Evolutionary conservation across 2,329 filamentous ascomycete genomes (phyloP), one percentile per base, ranked within the genome.

Genomic region (Paracorniculantispora psalliotae): DNA sequence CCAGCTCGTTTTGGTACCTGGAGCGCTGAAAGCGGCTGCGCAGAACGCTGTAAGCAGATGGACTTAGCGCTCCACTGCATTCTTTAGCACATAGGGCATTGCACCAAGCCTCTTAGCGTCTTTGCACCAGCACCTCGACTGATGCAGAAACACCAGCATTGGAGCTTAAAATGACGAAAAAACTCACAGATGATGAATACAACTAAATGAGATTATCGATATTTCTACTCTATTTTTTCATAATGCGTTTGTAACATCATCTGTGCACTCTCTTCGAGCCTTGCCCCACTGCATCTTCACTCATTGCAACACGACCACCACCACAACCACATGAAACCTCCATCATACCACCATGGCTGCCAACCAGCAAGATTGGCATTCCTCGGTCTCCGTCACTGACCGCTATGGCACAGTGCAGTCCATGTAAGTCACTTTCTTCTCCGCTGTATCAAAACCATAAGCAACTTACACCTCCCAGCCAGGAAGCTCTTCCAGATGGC

Each of bases 401-500:
- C 54, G 59, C 15, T 59, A 60, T 39, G 41, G 30, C 41, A 47
- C 52, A 9, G 43, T 61, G 19, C 50, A 44, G 19, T 47, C 55
- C 30, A 69, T 75, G 73, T 73, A 65, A 6, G 33, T 37, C 37
- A 17, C 44, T 33, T 35, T 47, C 1, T 2, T 4, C 3, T 17
- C 28, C n/a, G 12, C 57, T 55, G n/a, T n/a, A n/a, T n/a, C n/a
- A n/a, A n/a, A n/a, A n/a, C 41, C 56, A 55, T 37, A 25, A 35
- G n/a, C 33, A 21, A 28, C 39, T 44, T 33, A 59, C 33, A 7
- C 13, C n/a, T 33, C 19, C n/a, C 49, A 74, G 72, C 53, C 68
- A 69, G 63, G 63, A 66, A 43, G 68, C 66, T 6, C 65, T 73
- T 7, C 64, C 68, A 9, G 65, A 66, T 3, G 64, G 60, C 39